These are phyloP conservation scores for Euphorbia lathyris DNA, from an alignment of 345 rosid genomes.

Conservation along the genomic window DNA sequence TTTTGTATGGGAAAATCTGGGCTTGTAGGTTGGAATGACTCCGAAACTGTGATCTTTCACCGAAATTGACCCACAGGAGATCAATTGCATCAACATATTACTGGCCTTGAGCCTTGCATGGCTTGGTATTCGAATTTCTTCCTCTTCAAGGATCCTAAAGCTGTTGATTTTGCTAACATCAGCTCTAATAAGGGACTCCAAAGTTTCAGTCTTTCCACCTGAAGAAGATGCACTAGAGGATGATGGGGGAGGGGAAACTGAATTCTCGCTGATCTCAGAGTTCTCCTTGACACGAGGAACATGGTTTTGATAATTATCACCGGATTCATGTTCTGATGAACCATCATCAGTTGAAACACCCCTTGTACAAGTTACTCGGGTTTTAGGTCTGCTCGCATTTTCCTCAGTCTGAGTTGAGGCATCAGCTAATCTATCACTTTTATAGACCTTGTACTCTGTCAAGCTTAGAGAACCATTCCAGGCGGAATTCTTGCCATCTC, in stretches of 20 bases:
- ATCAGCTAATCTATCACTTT: constrained; percentile 68
- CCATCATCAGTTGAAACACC: constrained; percentile 88
- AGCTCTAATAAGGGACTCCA: constrained; percentile 88
- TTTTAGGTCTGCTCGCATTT: constrained; percentile 35
- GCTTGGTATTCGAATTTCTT: constrained; percentile 60
- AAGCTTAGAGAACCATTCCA: constrained; percentile 69
- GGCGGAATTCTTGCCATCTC: constrained; percentile 55
- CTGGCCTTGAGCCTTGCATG: constrained; percentile 68
- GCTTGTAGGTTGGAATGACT: constrained; percentile 70
- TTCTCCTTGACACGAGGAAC: constrained; percentile 41
- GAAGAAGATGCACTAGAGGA: constrained; percentile 68
- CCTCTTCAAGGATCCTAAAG: constrained; percentile 82
- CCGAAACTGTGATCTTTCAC: constrained; percentile 91
- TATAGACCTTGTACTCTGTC: constrained; percentile 70
- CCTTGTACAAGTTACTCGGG: constrained; percentile 69
- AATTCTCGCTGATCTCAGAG: constrained; percentile 47
- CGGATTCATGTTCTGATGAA: constrained; percentile 41
- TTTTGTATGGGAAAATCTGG: constrained; percentile 69
- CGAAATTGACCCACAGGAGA: constrained; percentile 92
- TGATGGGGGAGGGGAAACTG: constrained; percentile 64
- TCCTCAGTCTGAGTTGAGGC: constrained; percentile 97
- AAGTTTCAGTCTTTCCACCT: constrained; percentile 71
- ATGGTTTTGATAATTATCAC: constrained; percentile 29
- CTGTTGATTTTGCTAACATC: constrained; percentile 86
- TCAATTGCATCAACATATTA: constrained; percentile 81